Percentiles rank a stretch among this genome's conserved stretches.
These are phyloP conservation scores for Xylariomycetidae sp. DNA, from an alignment of 2,329 filamentous ascomycete species.

Conservation along the genomic window DNA sequence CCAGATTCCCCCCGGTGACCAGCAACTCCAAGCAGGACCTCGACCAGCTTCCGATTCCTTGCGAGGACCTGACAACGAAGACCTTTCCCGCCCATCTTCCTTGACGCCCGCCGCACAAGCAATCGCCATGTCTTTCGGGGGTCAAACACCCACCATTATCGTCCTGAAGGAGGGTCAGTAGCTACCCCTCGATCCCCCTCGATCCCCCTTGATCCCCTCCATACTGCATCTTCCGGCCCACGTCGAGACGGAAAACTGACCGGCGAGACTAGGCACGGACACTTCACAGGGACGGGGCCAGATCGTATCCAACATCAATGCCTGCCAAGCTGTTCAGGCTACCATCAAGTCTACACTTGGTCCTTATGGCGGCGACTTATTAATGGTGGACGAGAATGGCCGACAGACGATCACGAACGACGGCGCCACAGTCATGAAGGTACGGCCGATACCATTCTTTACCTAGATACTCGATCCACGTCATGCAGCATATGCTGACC, in stretches of 20 bases:
- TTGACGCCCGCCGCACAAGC: slow-evolving; percentile 1
- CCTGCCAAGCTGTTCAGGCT: slow-evolving; percentile 88
- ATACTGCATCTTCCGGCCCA: slow-evolving; percentile 3
- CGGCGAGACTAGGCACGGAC: slow-evolving; percentile 93
- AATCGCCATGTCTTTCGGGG: slow-evolving; percentile 82
- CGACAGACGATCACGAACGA: slow-evolving; percentile 98
- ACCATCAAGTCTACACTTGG: slow-evolving; percentile 95
- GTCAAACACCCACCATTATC: slow-evolving; percentile 95
- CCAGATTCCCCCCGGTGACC: too few relatives aligned
- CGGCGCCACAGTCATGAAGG: slow-evolving; percentile 98
- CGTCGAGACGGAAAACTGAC: slow-evolving; percentile 16
- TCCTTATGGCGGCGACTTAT: slow-evolving; percentile 91
- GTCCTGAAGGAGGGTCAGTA: slow-evolving; percentile 91
- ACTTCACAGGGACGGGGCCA: slow-evolving; percentile 95
- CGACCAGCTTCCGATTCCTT: not conserved
- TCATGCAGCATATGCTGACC: too few relatives aligned
- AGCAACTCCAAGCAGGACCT: not conserved
- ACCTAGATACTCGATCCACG: too few relatives aligned
- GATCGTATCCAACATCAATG: slow-evolving; percentile 97
- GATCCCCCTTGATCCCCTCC: not conserved
- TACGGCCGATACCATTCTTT: slow-evolving; percentile 30
- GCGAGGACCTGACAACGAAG: not conserved
- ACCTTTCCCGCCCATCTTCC: not conserved
- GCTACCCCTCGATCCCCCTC: slow-evolving; percentile 20
- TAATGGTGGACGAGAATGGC: slow-evolving; percentile 94